Conservation (phyloP, 768 basidiomycete genomes). For the Tremella yokohamensis region DNA sequence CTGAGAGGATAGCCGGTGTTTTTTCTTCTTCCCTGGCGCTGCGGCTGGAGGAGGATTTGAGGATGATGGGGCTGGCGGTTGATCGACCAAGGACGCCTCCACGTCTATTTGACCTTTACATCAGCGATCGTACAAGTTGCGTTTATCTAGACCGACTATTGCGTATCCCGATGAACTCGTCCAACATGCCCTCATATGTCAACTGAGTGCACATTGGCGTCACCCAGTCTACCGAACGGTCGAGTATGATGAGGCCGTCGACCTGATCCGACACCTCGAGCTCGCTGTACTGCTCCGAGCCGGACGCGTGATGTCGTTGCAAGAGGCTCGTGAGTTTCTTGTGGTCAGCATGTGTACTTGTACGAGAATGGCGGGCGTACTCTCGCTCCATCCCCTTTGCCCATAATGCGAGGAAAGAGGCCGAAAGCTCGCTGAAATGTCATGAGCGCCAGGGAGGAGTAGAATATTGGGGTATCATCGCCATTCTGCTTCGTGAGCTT, state of each 20-base stretch:
- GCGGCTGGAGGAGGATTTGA: constrained; percentile 29
- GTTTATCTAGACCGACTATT: constrained; percentile 61
- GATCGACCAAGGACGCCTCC: constrained; percentile 47
- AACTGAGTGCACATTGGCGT: constrained; percentile 92
- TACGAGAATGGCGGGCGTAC: constrained; percentile 28
- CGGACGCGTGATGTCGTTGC: constrained; percentile 54
- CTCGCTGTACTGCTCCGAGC: constrained; percentile 32
- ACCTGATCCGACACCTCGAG: constrained; percentile 54
- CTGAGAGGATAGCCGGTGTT: constrained; percentile 72
- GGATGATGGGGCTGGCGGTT: constrained; percentile 21
- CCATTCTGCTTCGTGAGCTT: constrained; percentile 64
- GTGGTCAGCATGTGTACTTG: background rate
- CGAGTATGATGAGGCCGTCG: constrained; percentile 82
- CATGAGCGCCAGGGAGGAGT: constrained; percentile 80
- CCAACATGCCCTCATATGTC: constrained; percentile 93
- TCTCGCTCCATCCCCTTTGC: constrained; percentile 75
- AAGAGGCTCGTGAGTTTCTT: constrained; percentile 76
- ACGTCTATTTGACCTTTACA: constrained; percentile 53
- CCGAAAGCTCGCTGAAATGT: constrained; percentile 80
- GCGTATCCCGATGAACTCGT: constrained; percentile 83
- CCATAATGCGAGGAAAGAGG: constrained; percentile 83
- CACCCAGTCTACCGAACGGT: constrained; percentile 89
- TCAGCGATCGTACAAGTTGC: background rate
- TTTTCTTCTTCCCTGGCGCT: constrained; percentile 67
- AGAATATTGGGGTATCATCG: constrained; percentile 82